A percentile compares a stretch with the other conserved stretches of the same genome.
phyloP scores from a whole-genome alignment of 1,139 yeast species.

The Pneumocystis carinii region DNA sequence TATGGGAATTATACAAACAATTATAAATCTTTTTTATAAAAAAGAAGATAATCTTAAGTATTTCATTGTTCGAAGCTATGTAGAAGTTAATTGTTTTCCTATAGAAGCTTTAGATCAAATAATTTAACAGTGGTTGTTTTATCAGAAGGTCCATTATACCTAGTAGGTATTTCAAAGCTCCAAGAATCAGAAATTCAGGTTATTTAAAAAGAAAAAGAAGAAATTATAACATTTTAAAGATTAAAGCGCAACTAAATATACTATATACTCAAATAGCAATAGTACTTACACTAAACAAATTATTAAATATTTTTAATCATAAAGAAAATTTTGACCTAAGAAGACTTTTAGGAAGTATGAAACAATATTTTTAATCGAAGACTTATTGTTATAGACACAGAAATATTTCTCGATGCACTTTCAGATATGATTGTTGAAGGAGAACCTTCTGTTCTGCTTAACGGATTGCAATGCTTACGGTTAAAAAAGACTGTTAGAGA shows the following conservation, averaged over 20 bases:
- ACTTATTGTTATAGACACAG: conserved; percentile 21
- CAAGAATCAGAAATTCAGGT: conserved; percentile 38
- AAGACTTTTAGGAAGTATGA: conserved; percentile 47
- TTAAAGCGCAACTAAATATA: conserved; percentile 54
- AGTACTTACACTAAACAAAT: conserved; percentile 61
- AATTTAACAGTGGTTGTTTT: conserved; percentile 44
- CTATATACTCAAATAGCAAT: conserved; percentile 67
- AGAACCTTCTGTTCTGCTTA: conserved; percentile 44
- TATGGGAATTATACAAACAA: conserved; percentile 41
- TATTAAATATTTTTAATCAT: conserved; percentile 49
- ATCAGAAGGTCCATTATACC: conserved; percentile 51
- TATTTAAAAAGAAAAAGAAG: not conserved
- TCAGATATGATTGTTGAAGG: conserved; percentile 39
- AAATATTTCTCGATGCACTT: conserved; percentile 47
- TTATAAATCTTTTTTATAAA: conserved; percentile 27
- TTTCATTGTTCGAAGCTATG: conserved; percentile 13
- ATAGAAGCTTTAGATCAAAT: conserved; percentile 26
- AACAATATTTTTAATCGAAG: not conserved
- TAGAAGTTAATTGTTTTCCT: not conserved
- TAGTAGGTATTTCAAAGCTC: conserved; percentile 54
- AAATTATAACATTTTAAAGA: conserved; percentile 6
- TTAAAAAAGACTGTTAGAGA: conserved; percentile 34
- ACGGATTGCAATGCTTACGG: conserved; percentile 46
- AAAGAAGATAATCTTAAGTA: conserved; percentile 14
- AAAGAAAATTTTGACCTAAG: conserved; percentile 74